Base-by-base conservation (phyloP, 2,329 filamentous ascomycete genomes). In the Orbilia brochopaga region DNA sequence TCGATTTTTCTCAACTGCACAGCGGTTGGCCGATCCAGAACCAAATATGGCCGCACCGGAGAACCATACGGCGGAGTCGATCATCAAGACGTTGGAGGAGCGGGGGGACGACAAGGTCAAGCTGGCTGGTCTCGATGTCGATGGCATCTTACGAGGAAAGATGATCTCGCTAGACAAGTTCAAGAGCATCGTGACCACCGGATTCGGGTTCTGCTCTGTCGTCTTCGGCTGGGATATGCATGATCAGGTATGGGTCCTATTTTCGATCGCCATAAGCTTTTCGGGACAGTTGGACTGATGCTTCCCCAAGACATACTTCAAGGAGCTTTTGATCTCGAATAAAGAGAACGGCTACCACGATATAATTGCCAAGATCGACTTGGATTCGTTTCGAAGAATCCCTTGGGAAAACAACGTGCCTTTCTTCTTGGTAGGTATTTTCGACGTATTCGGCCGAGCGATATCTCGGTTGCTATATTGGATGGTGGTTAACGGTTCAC, bases 171-270 rank as follows among this genome's bases (percentile, higher is more conserved):
- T 96, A 84, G 89, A 88, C 79, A 96, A 97, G 82, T 96, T 97
- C 80, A 82, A 96, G 40, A 91, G 90, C 30, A 85, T 96, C 59
- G 88, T 88, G n/a, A 80, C 85, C 46, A 85, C 87, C 50, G 92
- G 92, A 57, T 96, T 96, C 76, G 92, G 92, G 60, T 96, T 96
- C 83, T 96, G 92, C 83, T 94, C 90, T 19, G 91, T 96, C 75
- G 87, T 96, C 75, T 96, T 96, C 77, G 92, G 92, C 79, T 96
- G 92, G 92, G 92, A 97, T 80, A 96, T 96, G 91, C 92, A 97
- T 80, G 92, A 97, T 78, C 84, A 87, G 21, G 69, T 73, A 70
- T 6, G 37, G 48, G 5, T 7, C 27, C 44, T 23, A 15, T 32
- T 11, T n/a, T n/a, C n/a, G n/a, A n/a, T n/a, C n/a, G n/a, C n/a